Evolutionary conservation across 331 rosid genomes (phyloP), one percentile per base, ranked within the genome.

Genomic region (Saraca asoca): DNA sequence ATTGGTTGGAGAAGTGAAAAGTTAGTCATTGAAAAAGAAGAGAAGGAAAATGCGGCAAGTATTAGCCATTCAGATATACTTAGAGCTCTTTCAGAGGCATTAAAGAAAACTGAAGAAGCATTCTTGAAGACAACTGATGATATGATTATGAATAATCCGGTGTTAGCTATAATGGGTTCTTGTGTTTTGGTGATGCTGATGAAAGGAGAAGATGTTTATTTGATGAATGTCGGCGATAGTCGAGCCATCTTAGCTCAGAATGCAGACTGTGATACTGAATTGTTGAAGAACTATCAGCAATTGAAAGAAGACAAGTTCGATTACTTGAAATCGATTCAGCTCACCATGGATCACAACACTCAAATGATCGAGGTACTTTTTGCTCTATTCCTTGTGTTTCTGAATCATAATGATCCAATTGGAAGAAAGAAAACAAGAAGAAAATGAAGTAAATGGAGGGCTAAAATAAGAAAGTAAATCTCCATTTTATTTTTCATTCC

Each of bases 191-290:
- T 89, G 6, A 85, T 89, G 95, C 38, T 92, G 68, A 89, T 92
- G 93, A 87, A 81, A 70, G 95, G 89, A 2, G 85, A 92, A 57
- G 87, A 89, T 79, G 89, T 87, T 38, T 92, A 79, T 78, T 73
- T 89, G 78, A 87, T 92, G 96, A 89, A 92, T 67, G 96, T 89
- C 6, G 95, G 98, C 37, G 98, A 92, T 20, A 92, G 93, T 33
- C 81, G 89, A 3, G 95, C 88, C 0, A 71, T 89, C 45, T 79
- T 89, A 17, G 96, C 93, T 71, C 81, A 46, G 31, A 51, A 44
- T 13, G 76, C 66, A 4, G 81, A 78, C n/a, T 66, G 72, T 11
- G 66, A 73, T 9, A 51, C 33, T 8, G 33, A 68, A 58, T 20
- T 72, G 7, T 60, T 68, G 16, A 71, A 68, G 9, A 62, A 18